Evolutionary conservation across 164 flowering plant species (phyloP).

Genomic region (Vitis rupestris): DNA sequence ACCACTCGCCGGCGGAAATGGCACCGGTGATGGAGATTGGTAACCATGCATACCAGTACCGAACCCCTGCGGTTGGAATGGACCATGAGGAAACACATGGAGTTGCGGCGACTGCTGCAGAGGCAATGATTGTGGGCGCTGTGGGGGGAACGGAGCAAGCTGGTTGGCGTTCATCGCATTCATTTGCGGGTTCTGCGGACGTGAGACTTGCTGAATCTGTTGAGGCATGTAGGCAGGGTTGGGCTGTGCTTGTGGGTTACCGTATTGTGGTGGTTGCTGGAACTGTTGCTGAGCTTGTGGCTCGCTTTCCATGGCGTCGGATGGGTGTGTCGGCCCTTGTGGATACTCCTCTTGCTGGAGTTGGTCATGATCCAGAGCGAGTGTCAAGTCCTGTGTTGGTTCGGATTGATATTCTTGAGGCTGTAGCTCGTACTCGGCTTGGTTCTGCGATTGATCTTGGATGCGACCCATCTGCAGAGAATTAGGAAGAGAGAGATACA

Average conservation of each 20-base stretch:
- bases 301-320: too few relatives aligned
- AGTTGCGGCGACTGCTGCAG: not conserved
- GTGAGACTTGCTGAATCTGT: not conserved
- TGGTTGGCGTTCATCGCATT: not conserved
- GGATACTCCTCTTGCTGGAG: not conserved
- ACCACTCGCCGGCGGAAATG: not conserved
- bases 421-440: not conserved
- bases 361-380: not conserved
- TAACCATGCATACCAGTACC: not conserved
- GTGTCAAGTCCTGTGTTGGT: not conserved
- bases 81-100: too few relatives aligned
- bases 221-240: slow-evolving; percentile 4
- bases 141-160: slow-evolving; percentile 8
- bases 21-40: not conserved
- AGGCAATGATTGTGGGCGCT: slow-evolving; percentile 2
- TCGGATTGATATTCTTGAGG: slow-evolving; percentile 1
- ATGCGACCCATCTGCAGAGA: too few relatives aligned
- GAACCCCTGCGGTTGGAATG: not conserved
- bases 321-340: not conserved
- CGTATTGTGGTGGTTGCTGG: slow-evolving; percentile 2
- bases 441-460: too few relatives aligned
- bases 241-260: not conserved
- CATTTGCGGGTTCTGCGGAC: not conserved
- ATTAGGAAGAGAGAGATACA: too few relatives aligned
- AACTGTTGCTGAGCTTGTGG: not conserved